Evolutionary conservation across 2,329 filamentous ascomycete genomes (phyloP), one percentile per base, ranked within the genome.

Genomic region (Aspergillus sojae): DNA sequence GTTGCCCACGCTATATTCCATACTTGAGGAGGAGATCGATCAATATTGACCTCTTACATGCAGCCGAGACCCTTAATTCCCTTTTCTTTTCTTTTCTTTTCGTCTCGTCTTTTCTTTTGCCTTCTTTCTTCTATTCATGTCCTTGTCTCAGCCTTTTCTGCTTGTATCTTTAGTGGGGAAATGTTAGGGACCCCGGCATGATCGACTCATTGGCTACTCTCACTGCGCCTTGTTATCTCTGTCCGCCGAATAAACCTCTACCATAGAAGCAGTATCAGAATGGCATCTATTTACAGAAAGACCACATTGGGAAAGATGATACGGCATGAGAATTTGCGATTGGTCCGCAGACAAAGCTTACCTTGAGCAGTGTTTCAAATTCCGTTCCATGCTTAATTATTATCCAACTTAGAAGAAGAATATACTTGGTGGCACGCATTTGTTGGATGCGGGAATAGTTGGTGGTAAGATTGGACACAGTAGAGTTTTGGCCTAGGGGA

Each of bases 41-140:
- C 57, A 50, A n/a, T 43, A 43, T 43, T 41, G 32, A 46, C 19
- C 57, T 41, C 46, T 52, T 46, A 59, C 57, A 59, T 59, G 32
- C 57, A 59, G 57, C 57, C 41, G 30, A 59, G 57, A 53, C 57
- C 16, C 45, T 59, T 48, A 36, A 19, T 52, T 53, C 12, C 16
- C 19, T 50, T 59, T 34, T 52, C 4, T 36, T 36, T 34, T 28
- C 19, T 50, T 53, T 59, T 30, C 12, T 43, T 59, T 34, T 52
- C 7, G 5, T 28, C 26, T 28, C 26, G 26, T 36, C 26, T 45
- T 30, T 30, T 36, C 34, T 34, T 41, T 30, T 10, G 5, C 34
- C 34, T 39, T n/a, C 26, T 16, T 10, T 50, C 19, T 52, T n/a
- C 28, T 10, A n/a, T 23, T 30, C 28, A 26, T 19, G 4, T 5